Percentiles rank a stretch among this genome's conserved stretches.
These are phyloP conservation scores for Incumbomyces lentus DNA, from an alignment of 2,329 filamentous ascomycete genomes.

Conservation along the genomic window DNA sequence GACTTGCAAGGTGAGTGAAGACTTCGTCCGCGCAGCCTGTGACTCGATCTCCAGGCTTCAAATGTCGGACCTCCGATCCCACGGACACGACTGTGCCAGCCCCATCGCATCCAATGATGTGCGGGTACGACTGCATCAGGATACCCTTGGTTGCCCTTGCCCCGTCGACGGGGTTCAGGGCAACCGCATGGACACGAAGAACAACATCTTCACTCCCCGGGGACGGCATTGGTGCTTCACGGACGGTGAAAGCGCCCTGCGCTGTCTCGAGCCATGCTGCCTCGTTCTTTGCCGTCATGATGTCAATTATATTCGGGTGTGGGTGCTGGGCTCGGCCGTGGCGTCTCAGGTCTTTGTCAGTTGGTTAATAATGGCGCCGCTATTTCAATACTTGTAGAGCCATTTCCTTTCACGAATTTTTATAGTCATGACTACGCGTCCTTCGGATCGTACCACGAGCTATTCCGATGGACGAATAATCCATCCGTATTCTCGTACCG, in stretches of 20 bases:
- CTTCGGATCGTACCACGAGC: too few species aligned
- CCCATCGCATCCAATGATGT: slow-evolving; percentile 33
- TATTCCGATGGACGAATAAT: too few species aligned
- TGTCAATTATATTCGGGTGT: too few species aligned
- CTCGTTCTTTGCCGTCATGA: neutral
- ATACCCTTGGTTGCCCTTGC: neutral
- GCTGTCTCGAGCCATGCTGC: slow-evolving; percentile 1
- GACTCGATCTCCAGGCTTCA: slow-evolving; percentile 37
- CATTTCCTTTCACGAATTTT: too few species aligned
- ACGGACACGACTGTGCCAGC: slow-evolving; percentile 38
- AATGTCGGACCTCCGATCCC: slow-evolving; percentile 30
- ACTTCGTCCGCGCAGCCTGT: slow-evolving; percentile 13
- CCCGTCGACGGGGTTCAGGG: slow-evolving; percentile 15
- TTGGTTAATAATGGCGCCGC: too few species aligned
- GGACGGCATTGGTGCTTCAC: slow-evolving; percentile 5
- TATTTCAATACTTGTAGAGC: too few species aligned
- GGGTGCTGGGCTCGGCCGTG: too few species aligned
- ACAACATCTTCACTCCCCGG: slow-evolving; percentile 11
- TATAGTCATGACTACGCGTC: too few species aligned
- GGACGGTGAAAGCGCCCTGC: neutral
- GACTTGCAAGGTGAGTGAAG: slow-evolving; percentile 7
- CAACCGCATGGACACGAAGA: slow-evolving; percentile 14
- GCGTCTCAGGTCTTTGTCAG: too few species aligned
- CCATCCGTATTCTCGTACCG: too few species aligned
- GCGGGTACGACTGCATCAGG: slow-evolving; percentile 22